Percentiles rank a stretch among this genome's conserved stretches.
Evolutionary conservation across 2,329 filamentous ascomycete genomes (phyloP).

Genomic region (Coniochaeta sp.): DNA sequence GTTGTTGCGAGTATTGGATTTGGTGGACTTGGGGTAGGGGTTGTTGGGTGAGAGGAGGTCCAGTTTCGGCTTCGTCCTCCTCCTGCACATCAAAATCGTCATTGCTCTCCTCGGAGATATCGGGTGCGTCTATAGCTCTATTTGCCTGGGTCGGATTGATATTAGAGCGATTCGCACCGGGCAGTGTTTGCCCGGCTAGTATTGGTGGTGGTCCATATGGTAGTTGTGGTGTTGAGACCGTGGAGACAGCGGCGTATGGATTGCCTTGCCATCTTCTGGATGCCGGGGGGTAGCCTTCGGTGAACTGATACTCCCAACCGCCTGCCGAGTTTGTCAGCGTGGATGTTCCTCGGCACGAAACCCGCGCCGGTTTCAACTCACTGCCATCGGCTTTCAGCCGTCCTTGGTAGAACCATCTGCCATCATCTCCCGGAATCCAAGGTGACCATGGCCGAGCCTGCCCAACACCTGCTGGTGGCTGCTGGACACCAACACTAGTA

Average conservation of each 20-base stretch:
- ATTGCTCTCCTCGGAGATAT: background rate
- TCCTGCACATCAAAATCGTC: background rate
- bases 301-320: conserved; percentile 8
- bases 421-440: conserved; percentile 14
- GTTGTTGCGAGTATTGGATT: background rate
- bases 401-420: conserved; percentile 6
- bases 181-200: background rate
- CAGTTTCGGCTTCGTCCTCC: background rate
- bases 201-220: background rate
- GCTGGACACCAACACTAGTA: background rate
- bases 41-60: background rate
- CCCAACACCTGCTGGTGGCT: background rate
- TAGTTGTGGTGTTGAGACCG: background rate
- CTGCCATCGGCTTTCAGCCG: conserved; percentile 3
- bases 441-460: conserved; percentile 3
- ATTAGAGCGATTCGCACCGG: too few species aligned
- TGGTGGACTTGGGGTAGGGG: background rate
- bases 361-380: background rate
- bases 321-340: background rate
- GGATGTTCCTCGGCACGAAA: background rate
- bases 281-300: conserved; percentile 5
- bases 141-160: too few species aligned
- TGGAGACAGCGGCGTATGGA: background rate
- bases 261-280: background rate
- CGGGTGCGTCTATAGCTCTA: background rate